Base-by-base conservation (phyloP, 768 basidiomycete species). In the Hygrocybe coccinea region DNA sequence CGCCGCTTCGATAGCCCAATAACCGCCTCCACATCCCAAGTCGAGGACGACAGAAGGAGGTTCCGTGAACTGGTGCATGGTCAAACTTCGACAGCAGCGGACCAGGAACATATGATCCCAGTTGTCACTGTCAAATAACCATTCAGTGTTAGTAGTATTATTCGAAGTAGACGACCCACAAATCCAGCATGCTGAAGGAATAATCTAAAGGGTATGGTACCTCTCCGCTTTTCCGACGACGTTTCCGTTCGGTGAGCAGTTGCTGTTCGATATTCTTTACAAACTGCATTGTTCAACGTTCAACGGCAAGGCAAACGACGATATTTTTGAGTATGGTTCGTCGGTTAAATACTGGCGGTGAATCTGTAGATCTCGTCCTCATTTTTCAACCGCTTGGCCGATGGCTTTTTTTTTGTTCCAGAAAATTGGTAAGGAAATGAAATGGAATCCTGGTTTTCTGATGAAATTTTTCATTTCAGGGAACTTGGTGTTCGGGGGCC, bases 1-100 rank as follows among this genome's bases (percentile, higher is more conserved):
- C 2, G 83, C 86, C 4, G 86, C 86, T 56, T 86, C 81, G 25
- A 90, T 74, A 2, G 78, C 78, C 88, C 89, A 91, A 50, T 77
- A 76, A 1, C 88, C 88, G 44, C 74, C 78, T 5, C 88, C 87
- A 63, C 86, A 88, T 0, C 87, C 89, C 8, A 91, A 68, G 62
- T 89, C 86, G 10, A 91, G 78, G 0, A 87, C 73, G 2, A 70
- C 66, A 1, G 64, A 21, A 0, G 87, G 89, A 2, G 81, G 77
- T 0, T 62, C 63, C 7, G 75, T 70, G 50, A 85, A 84, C 43
- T 75, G 70, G 61, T 82, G 77, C 56, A 83, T 73, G 0, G 87
- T 83, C 33, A 85, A 62, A 17, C 76, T 71, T 48, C 72, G 63
- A 57, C 65, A 79, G 59, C 74, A 83, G 52, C 65, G 76, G 35